Conservation (phyloP, 2,329 filamentous ascomycete genomes). For the Trichophyton schoenleinii region DNA sequence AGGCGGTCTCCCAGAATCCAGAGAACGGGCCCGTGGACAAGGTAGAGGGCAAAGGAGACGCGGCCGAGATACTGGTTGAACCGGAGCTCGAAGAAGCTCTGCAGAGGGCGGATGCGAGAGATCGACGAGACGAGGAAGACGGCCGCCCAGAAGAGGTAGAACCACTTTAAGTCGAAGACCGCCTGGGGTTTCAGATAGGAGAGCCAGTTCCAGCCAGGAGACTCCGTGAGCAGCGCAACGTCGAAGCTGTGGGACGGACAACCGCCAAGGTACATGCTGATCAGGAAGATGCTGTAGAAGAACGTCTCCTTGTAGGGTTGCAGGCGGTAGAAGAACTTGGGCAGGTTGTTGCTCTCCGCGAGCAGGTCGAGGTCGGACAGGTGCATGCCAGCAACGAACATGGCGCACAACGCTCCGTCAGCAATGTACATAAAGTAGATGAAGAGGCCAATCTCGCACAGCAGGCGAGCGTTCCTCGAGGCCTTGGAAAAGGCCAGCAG, state of each 20-base stretch:
- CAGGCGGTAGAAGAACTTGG: constrained; percentile 36
- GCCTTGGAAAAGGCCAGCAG: constrained; percentile 46
- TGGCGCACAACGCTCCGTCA: constrained; percentile 50
- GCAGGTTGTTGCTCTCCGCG: constrained; percentile 39
- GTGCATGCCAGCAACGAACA: constrained; percentile 51
- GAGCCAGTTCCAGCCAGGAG: constrained; percentile 49
- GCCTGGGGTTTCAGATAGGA: constrained; percentile 53
- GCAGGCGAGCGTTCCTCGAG: constrained; percentile 43
- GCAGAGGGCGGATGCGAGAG: constrained; percentile 29
- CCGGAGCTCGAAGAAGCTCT: constrained; percentile 30
- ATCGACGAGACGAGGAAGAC: constrained; percentile 32
- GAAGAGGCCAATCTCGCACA: constrained; percentile 42
- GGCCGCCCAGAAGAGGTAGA: constrained; percentile 34
- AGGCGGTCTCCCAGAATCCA: constrained; percentile 49
- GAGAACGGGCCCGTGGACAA: constrained; percentile 47
- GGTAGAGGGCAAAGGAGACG: constrained; percentile 37
- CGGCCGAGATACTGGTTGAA: constrained; percentile 36
- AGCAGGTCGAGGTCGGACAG: constrained; percentile 50
- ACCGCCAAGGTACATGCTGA: constrained; percentile 48
- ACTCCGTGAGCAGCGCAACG: constrained; percentile 39
- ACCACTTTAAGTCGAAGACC: constrained; percentile 38
- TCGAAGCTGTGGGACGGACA: constrained; percentile 43
- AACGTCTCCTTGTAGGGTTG: constrained; percentile 40
- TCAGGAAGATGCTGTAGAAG: constrained; percentile 40
- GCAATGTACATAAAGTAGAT: constrained; percentile 56